These are phyloP conservation scores for Chrysoporthe puriensis DNA, from an alignment of 2,329 filamentous ascomycete genomes.

Conservation along the genomic window DNA sequence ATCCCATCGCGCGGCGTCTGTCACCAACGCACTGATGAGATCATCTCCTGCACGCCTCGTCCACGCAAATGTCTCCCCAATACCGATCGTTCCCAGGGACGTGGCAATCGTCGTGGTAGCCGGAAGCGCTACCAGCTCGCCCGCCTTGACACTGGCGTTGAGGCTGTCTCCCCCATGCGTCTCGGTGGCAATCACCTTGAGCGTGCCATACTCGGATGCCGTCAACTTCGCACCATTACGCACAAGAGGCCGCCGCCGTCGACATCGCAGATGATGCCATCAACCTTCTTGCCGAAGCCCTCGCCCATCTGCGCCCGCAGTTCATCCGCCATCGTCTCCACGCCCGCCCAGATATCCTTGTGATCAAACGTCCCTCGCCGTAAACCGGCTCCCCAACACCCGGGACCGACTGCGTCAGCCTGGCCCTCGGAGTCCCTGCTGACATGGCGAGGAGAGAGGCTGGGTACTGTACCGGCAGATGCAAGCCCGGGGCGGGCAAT, in stretches of 20 bases:
- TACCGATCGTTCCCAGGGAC: conserved; percentile 67
- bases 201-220: conserved; percentile 28
- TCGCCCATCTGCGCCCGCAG: conserved; percentile 41
- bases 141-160: conserved; percentile 56
- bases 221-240: conserved; percentile 58
- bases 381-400: no score
- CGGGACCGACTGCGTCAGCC: no score
- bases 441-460: no score
- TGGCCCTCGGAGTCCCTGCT: no score
- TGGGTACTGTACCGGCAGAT: no score
- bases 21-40: conserved; percentile 63
- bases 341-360: conserved; percentile 67
- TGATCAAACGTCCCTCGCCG: conserved; percentile 58
- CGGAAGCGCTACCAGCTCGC: conserved; percentile 62
- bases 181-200: conserved; percentile 70
- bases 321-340: conserved; percentile 58
- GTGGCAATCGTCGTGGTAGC: conserved; percentile 74
- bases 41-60: conserved; percentile 48
- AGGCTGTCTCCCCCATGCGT: conserved; percentile 73
- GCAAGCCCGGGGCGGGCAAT: no score
- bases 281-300: conserved; percentile 42
- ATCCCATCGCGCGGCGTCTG: conserved; percentile 47
- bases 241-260: conserved; percentile 73
- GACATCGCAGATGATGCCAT: conserved; percentile 70
- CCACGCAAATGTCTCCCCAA: conserved; percentile 64